Base-by-base conservation (phyloP, 306 rosid genomes). In the Mucuna pruriens region DNA sequence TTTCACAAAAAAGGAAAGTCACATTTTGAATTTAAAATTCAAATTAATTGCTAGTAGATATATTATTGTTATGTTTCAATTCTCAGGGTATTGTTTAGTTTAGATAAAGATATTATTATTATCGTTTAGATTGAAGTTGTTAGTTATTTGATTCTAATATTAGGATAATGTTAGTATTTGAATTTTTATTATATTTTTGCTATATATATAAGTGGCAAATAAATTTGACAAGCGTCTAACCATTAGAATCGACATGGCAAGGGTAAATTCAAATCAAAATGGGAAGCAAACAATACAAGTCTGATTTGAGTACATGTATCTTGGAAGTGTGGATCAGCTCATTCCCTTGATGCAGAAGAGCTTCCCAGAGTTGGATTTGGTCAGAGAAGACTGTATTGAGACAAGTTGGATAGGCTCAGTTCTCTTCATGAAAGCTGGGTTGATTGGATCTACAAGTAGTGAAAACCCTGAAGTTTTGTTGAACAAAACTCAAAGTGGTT, bases 311-410 rank as follows among this genome's bases (percentile, higher is more conserved):
- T 31, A 82, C 22, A 3, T 82, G 78, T 91, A 67, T 82, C 69
- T 87, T 1, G 95, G 95, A 39, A 10, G 60, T 39, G 46, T 25
- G 7, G 80, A 81, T n/a, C 3, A 81, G 9, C 79, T 87, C 26
- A 57, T 85, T 5, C 42, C 86, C 6, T 66, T 87, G 77, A 60
- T 91, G 87, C 46, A 65, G 4, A 71, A 86, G 64, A 68, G 44
- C 6, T 89, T 91, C 22, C 89, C 91, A 1, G 86, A 87, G 31
- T 46, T 89, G 48, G 84, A 80, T 73, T 81, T 81, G 84, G 52
- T 38, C 2, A 81, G 23, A 51, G 75, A 81, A 64, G 80, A 81
- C 1, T 73, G 48, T 29, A 51, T 1, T 29, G 31, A 29, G 1
- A 29, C 31, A 29, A 36, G 40, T 31, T 62, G 42, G 40, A 29